Conservation (phyloP, 139 green algal species). For the Diplosphaera chodatii region DNA sequence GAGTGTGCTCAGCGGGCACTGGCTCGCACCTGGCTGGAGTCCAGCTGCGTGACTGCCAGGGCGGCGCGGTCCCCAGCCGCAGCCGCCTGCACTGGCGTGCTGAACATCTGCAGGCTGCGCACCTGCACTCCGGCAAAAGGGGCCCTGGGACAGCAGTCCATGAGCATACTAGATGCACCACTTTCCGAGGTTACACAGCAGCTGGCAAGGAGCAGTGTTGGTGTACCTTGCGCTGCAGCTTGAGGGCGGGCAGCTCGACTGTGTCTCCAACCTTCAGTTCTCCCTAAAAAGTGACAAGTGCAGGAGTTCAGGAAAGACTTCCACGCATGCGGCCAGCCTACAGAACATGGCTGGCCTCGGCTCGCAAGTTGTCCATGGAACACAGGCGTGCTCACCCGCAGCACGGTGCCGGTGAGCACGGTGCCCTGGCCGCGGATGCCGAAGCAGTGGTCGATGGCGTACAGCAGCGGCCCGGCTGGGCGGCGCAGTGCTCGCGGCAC, state of each 20-base stretch:
- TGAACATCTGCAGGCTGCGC: constrained; percentile 89
- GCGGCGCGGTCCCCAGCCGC: constrained; percentile 70
- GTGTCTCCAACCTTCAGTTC: constrained; percentile 51
- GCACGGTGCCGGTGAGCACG: constrained; percentile 82
- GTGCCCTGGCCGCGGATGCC: constrained; percentile 86
- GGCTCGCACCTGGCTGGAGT: too few relatives aligned
- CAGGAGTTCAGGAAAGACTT: too few relatives aligned
- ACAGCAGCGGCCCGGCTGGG: constrained; percentile 60
- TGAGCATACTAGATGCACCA: too few relatives aligned
- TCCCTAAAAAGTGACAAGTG: constrained; percentile 25
- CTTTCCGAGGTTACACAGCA: background rate
- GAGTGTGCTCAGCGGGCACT: too few relatives aligned
- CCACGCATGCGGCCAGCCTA: too few relatives aligned
- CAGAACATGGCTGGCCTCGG: too few relatives aligned
- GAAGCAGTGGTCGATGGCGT: constrained; percentile 95
- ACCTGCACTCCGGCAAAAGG: too few relatives aligned
- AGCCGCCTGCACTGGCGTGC: constrained; percentile 38
- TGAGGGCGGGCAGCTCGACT: constrained; percentile 79
- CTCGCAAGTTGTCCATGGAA: too few relatives aligned
- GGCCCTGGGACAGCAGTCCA: too few relatives aligned
- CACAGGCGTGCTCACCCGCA: constrained; percentile 37
- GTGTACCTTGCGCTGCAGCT: constrained; percentile 36
- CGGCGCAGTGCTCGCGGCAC: background rate
- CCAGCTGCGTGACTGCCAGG: constrained; percentile 86
- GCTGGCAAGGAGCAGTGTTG: background rate